Conservation (phyloP, 805 yeast species). For the Candida xyloterini region DNA sequence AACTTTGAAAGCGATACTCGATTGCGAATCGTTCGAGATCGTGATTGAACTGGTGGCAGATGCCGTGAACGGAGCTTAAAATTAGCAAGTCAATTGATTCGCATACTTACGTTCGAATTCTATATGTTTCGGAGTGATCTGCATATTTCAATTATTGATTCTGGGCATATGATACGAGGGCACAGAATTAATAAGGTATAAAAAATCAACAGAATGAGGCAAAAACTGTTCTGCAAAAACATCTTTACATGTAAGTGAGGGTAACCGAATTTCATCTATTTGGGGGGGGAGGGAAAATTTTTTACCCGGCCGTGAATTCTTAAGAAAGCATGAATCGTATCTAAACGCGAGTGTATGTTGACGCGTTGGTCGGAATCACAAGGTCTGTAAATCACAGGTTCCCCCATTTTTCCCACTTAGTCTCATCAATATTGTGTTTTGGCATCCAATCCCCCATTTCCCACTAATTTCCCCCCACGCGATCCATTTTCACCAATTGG, state of each 20-base stretch:
- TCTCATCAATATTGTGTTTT: not conserved
- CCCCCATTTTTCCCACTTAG: too few species aligned
- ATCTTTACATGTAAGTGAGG: slow-evolving; percentile 11
- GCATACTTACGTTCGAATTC: slow-evolving; percentile 72
- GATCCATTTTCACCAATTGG: slow-evolving; percentile 7
- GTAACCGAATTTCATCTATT: slow-evolving; percentile 8
- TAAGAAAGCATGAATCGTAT: too few species aligned
- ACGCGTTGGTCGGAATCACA: too few species aligned
- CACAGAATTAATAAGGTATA: slow-evolving; percentile 4
- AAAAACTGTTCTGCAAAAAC: slow-evolving; percentile 11
- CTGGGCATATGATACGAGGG: slow-evolving; percentile 6
- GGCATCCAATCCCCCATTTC: not conserved
- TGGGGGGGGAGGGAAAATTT: not conserved
- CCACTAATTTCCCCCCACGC: not conserved
- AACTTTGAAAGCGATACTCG: slow-evolving; percentile 82
- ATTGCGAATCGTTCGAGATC: slow-evolving; percentile 52
- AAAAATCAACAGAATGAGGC: slow-evolving; percentile 14
- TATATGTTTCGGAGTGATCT: slow-evolving; percentile 67
- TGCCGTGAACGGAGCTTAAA: slow-evolving; percentile 67
- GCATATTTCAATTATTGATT: slow-evolving; percentile 41
- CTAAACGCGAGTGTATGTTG: too few species aligned
- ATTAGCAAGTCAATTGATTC: slow-evolving; percentile 3
- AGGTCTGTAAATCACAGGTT: too few species aligned
- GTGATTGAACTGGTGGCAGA: slow-evolving; percentile 63
- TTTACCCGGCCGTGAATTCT: slow-evolving; percentile 11